These are phyloP conservation scores for Ochetophila trinervis DNA, from an alignment of 306 rosid genomes.

Conservation along the genomic window DNA sequence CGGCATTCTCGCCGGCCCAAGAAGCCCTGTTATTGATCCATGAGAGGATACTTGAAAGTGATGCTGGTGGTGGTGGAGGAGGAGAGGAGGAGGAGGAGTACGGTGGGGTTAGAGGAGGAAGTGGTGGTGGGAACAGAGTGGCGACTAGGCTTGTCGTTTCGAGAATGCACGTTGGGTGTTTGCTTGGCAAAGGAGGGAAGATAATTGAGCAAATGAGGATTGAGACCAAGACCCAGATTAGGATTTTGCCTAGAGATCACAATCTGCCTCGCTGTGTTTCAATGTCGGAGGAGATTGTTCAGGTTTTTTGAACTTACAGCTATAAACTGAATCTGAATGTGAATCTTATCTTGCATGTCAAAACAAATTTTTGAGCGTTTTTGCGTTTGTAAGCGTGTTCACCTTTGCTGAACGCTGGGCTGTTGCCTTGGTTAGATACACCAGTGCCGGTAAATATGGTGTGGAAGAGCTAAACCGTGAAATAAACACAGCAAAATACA, in stretches of 20 bases:
- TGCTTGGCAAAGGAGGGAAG: conserved; percentile 98
- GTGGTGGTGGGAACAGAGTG: conserved; percentile 52
- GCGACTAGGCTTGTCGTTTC: conserved; percentile 90
- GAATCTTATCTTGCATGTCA: conserved; percentile 41
- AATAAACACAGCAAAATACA: conserved; percentile 16
- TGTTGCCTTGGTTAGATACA: conserved; percentile 8
- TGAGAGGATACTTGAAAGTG: conserved; percentile 85
- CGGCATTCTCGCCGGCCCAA: conserved; percentile 93
- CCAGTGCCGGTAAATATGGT: conserved; percentile 8
- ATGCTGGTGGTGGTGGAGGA: conserved; percentile 42
- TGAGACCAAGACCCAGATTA: conserved; percentile 96
- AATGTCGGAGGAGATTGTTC: conserved; percentile 97
- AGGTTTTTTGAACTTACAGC: conserved; percentile 53
- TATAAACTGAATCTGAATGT: conserved; percentile 20
- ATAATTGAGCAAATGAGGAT: conserved; percentile 98
- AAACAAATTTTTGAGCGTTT: conserved; percentile 2
- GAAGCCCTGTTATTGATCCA: conserved; percentile 87
- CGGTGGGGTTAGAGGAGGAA: conserved; percentile 40
- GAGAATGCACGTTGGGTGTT: conserved; percentile 93
- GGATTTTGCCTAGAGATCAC: conserved; percentile 93
- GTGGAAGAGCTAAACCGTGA: conserved; percentile 16
- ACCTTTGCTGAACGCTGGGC: conserved; percentile 15
- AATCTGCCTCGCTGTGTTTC: conserved; percentile 94
- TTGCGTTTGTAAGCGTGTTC: not conserved
- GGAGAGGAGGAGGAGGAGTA: conserved; percentile 63